Evolutionary conservation across 129 eudicot genomes (phyloP).

Genomic region (Solidago caesia): DNA sequence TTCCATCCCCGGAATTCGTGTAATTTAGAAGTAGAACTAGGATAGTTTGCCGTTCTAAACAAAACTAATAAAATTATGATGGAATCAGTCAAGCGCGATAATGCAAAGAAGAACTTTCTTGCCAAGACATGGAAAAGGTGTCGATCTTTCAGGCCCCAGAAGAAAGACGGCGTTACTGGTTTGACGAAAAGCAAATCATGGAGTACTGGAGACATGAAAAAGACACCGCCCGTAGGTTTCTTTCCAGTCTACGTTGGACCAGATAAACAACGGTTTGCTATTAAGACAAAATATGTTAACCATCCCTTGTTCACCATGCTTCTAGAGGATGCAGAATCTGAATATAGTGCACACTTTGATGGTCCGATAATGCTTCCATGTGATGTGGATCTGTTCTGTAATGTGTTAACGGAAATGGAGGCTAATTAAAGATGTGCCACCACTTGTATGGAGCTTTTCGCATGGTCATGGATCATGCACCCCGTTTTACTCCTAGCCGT

Average conservation of each 20-base stretch:
- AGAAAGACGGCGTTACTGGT: conserved; percentile 5
- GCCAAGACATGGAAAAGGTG: conserved; percentile 55
- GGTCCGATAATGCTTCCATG: conserved; percentile 81
- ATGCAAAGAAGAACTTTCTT: conserved; percentile 43
- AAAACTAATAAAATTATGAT: not conserved
- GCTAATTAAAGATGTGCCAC: conserved; percentile 13
- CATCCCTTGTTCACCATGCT: conserved; percentile 72
- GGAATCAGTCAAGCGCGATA: conserved; percentile 18
- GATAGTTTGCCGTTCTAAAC: too few relatives aligned
- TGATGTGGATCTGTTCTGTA: conserved; percentile 57
- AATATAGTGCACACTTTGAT: conserved; percentile 53
- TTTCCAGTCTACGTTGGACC: conserved; percentile 73
- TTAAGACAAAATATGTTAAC: conserved; percentile 48
- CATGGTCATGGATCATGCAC: conserved; percentile 42
- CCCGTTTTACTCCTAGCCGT: conserved; percentile 56
- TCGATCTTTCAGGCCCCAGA: conserved; percentile 27
- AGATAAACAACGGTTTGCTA: conserved; percentile 62
- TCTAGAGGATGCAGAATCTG: conserved; percentile 71
- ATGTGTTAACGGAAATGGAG: conserved; percentile 64
- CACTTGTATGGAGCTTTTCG: conserved; percentile 20
- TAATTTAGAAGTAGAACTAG: too few relatives aligned
- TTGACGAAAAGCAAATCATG: conserved; percentile 45
- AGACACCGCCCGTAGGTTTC: conserved; percentile 60
- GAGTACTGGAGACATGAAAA: conserved; percentile 12
- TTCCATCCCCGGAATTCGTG: too few relatives aligned